Evolutionary conservation across 441 rosid genomes (phyloP).

Genomic region (Eutrema salsugineum): DNA sequence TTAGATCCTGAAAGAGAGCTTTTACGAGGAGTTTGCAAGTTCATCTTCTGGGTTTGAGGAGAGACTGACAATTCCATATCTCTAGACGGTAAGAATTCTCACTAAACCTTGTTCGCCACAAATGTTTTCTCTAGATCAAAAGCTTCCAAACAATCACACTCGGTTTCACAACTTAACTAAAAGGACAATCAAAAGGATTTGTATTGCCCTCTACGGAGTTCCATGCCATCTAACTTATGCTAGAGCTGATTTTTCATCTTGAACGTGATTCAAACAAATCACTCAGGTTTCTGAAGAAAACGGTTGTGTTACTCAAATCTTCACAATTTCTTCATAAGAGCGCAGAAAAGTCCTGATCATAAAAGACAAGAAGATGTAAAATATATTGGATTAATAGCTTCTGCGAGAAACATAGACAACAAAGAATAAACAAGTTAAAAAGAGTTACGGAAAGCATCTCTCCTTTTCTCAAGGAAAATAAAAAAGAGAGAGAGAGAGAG

Average conservation of each 20-base stretch:
- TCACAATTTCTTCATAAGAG: neutral
- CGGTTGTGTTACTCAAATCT: neutral
- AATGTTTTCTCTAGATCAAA: neutral
- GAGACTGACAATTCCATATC: constrained; percentile 56
- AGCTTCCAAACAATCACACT: neutral
- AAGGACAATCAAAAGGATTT: neutral
- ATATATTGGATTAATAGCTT: neutral
- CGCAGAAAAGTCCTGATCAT: constrained; percentile 9
- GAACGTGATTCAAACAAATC: neutral
- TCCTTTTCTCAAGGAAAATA: constrained; percentile 13
- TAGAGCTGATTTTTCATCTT: neutral
- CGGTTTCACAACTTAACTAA: neutral
- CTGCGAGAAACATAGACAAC: neutral
- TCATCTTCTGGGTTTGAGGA: constrained; percentile 66
- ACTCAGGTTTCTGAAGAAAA: neutral
- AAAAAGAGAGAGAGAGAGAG: too few species aligned
- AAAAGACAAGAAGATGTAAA: neutral
- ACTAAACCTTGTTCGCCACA: neutral
- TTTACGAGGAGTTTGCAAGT: constrained; percentile 50
- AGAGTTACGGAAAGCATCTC: constrained; percentile 15
- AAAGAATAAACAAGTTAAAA: constrained; percentile 16
- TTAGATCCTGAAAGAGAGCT: constrained; percentile 36
- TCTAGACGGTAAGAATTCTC: neutral
- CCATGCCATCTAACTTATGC: neutral
- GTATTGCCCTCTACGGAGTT: neutral